Evolutionary conservation across 495 filamentous ascomycete genomes (phyloP).

Genomic region (Talaromyces thailandensis): DNA sequence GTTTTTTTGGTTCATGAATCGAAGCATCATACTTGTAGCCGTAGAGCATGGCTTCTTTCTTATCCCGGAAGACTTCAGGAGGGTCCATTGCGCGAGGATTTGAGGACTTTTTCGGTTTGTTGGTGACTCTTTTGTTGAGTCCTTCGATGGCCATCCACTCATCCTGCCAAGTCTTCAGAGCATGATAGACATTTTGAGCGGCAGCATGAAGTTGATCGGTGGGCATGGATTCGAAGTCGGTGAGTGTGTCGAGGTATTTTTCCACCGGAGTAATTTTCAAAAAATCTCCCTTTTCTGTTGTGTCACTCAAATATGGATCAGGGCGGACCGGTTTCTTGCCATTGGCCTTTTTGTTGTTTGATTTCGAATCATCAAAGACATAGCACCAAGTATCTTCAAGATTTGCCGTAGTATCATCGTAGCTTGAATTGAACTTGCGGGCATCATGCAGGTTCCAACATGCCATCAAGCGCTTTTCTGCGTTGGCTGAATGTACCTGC

Average conservation of each 20-base stretch:
- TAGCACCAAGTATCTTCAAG: conserved; percentile 22
- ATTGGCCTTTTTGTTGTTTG: conserved; percentile 32
- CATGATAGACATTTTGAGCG: conserved; percentile 41
- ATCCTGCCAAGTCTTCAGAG: conserved; percentile 51
- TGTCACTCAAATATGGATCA: conserved; percentile 26
- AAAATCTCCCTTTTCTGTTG: conserved; percentile 30
- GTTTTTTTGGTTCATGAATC: conserved; percentile 8
- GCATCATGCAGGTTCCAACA: conserved; percentile 50
- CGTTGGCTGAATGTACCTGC: conserved; percentile 39
- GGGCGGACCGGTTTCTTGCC: conserved; percentile 39
- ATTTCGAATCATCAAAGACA: conserved; percentile 22
- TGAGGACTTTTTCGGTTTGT: conserved; percentile 19
- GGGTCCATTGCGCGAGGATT: conserved; percentile 18
- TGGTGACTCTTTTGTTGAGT: conserved; percentile 40
- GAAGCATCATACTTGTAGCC: conserved; percentile 29
- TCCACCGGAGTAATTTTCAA: conserved; percentile 31
- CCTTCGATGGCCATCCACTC: conserved; percentile 55
- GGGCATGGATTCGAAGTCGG: conserved; percentile 24
- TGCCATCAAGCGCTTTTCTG: conserved; percentile 50
- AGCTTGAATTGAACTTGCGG: conserved; percentile 33
- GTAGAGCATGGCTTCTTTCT: conserved; percentile 35
- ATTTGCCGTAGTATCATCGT: conserved; percentile 19
- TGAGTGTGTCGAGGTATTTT: conserved; percentile 24
- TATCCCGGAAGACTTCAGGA: conserved; percentile 25
- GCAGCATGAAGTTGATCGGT: conserved; percentile 44